These are phyloP conservation scores for Penstemon barbatus DNA, from an alignment of 257 asterid species.

Conservation along the genomic window DNA sequence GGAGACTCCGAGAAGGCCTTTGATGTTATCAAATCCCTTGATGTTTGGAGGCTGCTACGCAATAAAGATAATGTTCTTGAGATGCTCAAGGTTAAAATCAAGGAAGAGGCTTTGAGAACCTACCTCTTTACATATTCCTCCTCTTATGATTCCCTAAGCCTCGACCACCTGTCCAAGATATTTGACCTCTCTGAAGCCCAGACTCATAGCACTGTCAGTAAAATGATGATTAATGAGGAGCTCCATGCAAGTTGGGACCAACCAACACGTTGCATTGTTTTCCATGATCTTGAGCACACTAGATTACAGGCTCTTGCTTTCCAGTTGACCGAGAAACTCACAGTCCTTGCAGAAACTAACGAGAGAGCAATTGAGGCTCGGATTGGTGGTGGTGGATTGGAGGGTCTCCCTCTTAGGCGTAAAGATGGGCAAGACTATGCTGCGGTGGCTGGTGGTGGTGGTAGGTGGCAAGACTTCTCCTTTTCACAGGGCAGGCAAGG, in stretches of 20 bases:
- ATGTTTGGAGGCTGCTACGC: conserved; percentile 79
- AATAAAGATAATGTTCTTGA: conserved; percentile 67
- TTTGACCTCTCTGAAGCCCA: conserved; percentile 70
- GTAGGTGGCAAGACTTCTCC: conserved; percentile 85
- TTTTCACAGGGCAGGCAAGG: conserved; percentile 71
- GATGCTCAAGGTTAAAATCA: conserved; percentile 78
- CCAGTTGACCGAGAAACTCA: conserved; percentile 76
- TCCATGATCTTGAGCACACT: conserved; percentile 78
- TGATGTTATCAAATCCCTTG: conserved; percentile 64
- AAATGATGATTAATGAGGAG: conserved; percentile 92
- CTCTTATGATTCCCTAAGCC: conserved; percentile 71
- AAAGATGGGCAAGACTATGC: conserved; percentile 90
- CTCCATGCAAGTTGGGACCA: conserved; percentile 96
- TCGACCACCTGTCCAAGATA: conserved; percentile 77
- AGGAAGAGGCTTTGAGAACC: conserved; percentile 92
- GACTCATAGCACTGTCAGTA: conserved; percentile 70
- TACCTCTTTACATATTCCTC: conserved; percentile 79
- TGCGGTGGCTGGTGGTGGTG: conserved; percentile 54
- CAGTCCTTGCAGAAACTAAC: conserved; percentile 74
- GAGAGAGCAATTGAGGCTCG: conserved; percentile 81
- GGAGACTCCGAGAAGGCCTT: conserved; percentile 83
- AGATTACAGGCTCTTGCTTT: conserved; percentile 81
- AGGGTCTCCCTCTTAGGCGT: conserved; percentile 75
- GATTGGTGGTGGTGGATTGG: conserved; percentile 83
- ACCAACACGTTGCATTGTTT: conserved; percentile 76